phyloP scores from a whole-genome alignment of 495 filamentous ascomycete genomes.

The Podospora tetraspora region DNA sequence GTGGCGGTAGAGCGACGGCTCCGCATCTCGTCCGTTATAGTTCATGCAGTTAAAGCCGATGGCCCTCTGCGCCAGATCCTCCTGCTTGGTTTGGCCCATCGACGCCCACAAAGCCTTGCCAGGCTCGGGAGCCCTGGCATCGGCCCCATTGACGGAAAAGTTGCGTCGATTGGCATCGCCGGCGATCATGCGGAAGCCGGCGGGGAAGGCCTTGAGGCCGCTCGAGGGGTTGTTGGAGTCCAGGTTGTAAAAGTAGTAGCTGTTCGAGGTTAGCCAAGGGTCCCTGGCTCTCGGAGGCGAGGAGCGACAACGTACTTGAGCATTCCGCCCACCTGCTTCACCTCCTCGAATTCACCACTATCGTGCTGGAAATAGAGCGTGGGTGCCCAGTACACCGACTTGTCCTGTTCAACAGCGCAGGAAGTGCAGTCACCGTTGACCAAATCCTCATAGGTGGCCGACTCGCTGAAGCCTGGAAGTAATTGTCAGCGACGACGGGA shows the following conservation, averaged over 20 bases:
- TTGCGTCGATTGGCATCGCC: constrained; percentile 64
- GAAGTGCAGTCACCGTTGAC: constrained; percentile 54
- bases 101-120: constrained; percentile 63
- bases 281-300: neutral
- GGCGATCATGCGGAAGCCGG: constrained; percentile 78
- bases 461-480: constrained; percentile 43
- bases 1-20: constrained; percentile 73
- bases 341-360: constrained; percentile 37
- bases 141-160: constrained; percentile 54
- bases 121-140: constrained; percentile 55
- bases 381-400: constrained; percentile 66
- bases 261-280: neutral
- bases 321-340: constrained; percentile 56
- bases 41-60: constrained; percentile 91
- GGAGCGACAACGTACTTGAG: constrained; percentile 44
- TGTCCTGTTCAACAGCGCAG: constrained; percentile 59
- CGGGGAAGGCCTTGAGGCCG: constrained; percentile 65
- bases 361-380: constrained; percentile 57
- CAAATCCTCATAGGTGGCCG: constrained; percentile 46
- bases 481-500: constrained; percentile 7
- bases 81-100: constrained; percentile 54
- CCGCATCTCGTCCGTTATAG: constrained; percentile 51
- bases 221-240: constrained; percentile 22
- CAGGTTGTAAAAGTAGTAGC: constrained; percentile 65
- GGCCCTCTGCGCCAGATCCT: constrained; percentile 68